These are phyloP conservation scores for Didymella keratinophila DNA, from an alignment of 2,329 filamentous ascomycete genomes.

Conservation along the genomic window DNA sequence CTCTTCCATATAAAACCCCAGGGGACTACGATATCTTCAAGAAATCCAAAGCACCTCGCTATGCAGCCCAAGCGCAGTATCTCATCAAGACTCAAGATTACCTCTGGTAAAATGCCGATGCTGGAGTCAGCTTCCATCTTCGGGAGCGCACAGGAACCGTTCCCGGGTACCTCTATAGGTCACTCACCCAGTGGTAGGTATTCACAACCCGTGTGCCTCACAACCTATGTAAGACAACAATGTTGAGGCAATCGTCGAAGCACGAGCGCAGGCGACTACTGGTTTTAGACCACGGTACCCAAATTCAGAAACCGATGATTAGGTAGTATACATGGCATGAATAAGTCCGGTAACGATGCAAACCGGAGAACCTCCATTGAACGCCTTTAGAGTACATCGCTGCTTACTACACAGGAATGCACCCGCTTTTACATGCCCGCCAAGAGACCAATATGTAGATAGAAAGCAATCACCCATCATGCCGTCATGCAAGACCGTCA, in stretches of 20 bases:
- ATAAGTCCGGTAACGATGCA: slow-evolving; percentile 27
- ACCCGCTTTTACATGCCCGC: slow-evolving; percentile 37
- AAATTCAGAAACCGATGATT: slow-evolving; percentile 19
- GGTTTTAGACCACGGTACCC: not conserved
- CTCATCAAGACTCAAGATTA: too few species aligned
- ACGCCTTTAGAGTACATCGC: slow-evolving; percentile 44
- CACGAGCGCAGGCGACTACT: not conserved
- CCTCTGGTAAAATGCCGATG: too few species aligned
- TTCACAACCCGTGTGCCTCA: not conserved
- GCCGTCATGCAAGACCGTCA: slow-evolving; percentile 19
- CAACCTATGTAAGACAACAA: not conserved
- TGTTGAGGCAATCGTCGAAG: not conserved
- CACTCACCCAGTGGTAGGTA: too few species aligned
- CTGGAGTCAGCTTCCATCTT: too few species aligned
- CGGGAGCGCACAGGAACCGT: too few species aligned
- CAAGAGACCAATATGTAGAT: slow-evolving; percentile 39
- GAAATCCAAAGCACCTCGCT: too few species aligned
- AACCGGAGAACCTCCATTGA: slow-evolving; percentile 29
- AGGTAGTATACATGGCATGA: slow-evolving; percentile 40
- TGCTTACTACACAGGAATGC: slow-evolving; percentile 27
- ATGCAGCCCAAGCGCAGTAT: too few species aligned
- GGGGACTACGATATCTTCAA: too few species aligned
- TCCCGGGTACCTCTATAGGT: too few species aligned
- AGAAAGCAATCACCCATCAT: slow-evolving; percentile 22
- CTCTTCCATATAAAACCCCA: too few species aligned